phyloP scores from a whole-genome alignment of 371 early-diverging fungal genomes.

The Syncephalastrum sp. region DNA sequence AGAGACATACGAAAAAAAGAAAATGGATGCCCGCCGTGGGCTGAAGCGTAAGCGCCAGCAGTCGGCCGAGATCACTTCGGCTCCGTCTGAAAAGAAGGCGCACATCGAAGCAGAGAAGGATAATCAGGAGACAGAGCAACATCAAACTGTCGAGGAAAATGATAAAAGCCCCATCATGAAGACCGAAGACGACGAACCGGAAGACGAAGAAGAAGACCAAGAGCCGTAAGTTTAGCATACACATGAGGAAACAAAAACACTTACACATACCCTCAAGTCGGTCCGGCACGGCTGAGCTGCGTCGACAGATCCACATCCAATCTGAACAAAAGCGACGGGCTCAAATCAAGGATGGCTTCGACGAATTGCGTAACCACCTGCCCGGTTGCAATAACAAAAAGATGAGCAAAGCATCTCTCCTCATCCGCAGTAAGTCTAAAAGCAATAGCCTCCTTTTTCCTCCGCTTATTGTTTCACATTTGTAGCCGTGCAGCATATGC shows the following conservation, averaged over 20 bases:
- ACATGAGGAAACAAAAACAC: background rate
- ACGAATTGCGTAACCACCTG: conserved; percentile 49
- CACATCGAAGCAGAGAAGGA: conserved; percentile 5
- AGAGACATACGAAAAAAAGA: conserved; percentile 40
- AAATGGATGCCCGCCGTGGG: conserved; percentile 29
- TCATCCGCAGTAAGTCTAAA: conserved; percentile 44
- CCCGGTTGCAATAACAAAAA: conserved; percentile 55
- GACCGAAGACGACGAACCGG: background rate
- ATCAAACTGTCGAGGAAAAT: conserved; percentile 9
- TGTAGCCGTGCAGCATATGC: conserved; percentile 49
- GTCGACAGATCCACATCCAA: conserved; percentile 54
- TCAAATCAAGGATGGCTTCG: conserved; percentile 52
- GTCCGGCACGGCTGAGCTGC: conserved; percentile 36
- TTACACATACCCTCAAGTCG: background rate
- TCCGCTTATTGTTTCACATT: background rate
- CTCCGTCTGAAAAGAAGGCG: too few species aligned
- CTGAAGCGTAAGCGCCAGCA: conserved; percentile 36
- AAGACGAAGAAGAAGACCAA: conserved; percentile 3
- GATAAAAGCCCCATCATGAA: conserved; percentile 10
- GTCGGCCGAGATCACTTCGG: background rate
- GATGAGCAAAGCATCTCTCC: conserved; percentile 56
- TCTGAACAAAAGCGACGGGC: conserved; percentile 54
- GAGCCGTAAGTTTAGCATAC: background rate
- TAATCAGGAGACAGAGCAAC: conserved; percentile 3
- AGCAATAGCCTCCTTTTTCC: too few species aligned